Conservation (phyloP, 352 stramenopile genomes). For the Globisporangium orthogonon region DNA sequence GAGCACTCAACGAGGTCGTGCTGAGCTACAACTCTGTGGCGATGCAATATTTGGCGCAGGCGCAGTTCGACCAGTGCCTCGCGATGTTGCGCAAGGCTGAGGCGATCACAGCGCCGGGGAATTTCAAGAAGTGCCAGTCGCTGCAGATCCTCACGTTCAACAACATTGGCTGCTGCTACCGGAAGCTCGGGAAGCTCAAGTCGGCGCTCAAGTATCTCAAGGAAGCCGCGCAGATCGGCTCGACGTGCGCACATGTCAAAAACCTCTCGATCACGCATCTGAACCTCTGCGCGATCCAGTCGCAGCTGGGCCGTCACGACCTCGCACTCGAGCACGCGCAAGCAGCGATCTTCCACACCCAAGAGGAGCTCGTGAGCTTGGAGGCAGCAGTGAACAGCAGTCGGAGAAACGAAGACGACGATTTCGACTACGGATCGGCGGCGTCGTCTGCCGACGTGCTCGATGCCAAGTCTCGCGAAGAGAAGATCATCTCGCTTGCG, state of each 20-base stretch:
- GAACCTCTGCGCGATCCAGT: slow-evolving; percentile 79
- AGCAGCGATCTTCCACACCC: slow-evolving; percentile 73
- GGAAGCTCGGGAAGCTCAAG: slow-evolving; percentile 66
- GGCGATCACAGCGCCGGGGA: slow-evolving; percentile 53
- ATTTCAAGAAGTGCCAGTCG: slow-evolving; percentile 59
- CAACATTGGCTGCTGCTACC: slow-evolving; percentile 79
- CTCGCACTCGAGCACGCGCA: slow-evolving; percentile 68
- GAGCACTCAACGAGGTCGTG: slow-evolving; percentile 54
- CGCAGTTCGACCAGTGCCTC: slow-evolving; percentile 61
- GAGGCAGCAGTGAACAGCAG: slow-evolving; percentile 12
- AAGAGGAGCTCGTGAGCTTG: slow-evolving; percentile 68
- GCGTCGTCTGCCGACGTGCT: slow-evolving; percentile 30
- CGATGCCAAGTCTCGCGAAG: slow-evolving; percentile 51
- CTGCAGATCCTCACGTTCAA: slow-evolving; percentile 80
- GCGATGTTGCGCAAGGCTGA: slow-evolving; percentile 69
- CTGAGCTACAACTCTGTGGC: slow-evolving; percentile 69
- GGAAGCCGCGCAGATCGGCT: slow-evolving; percentile 59
- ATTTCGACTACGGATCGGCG: not conserved
- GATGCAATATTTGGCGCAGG: slow-evolving; percentile 55
- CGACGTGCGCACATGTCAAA: slow-evolving; percentile 41
- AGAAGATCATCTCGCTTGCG: slow-evolving; percentile 71
- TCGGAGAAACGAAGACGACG: slow-evolving; percentile 9
- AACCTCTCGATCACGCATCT: slow-evolving; percentile 80
- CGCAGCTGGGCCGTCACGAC: slow-evolving; percentile 63
- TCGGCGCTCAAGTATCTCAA: slow-evolving; percentile 72